Evolutionary conservation across 805 yeast species (phyloP), one percentile per base, ranked within the genome.

Genomic region (Starmerella sirachaensis): DNA sequence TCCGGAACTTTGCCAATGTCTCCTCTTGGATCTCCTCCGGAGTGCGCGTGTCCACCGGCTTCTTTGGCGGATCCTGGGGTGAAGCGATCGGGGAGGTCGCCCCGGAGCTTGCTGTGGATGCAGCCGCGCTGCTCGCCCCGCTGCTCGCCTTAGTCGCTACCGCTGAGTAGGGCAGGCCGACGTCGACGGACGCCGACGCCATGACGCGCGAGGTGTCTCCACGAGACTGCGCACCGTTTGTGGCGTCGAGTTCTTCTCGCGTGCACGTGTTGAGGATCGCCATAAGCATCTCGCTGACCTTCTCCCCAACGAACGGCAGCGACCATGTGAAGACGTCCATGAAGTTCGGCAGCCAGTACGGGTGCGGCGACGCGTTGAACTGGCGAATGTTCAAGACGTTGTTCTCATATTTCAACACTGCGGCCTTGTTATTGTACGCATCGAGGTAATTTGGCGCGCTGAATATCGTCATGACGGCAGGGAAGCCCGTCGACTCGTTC

Each of bases 251-350:
- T 59, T 88, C 98, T 55, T 88, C 95, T 54, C 86, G 93, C 0
- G 96, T 81, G 63, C 98, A 88, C 40, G 91, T 82, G 58, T 88
- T 88, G 56, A 91, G 68, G 27, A 88, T 81, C 1, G 91, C 73
- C 17, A 84, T 80, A 54, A 88, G 68, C 79, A 88, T 86, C 56
- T 91, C 97, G 11, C 94, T 82, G 38, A 86, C 81, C 55, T 91
- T 83, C 57, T 88, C 95, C 16, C 96, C 97, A 18, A 91, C 96
- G 64, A 91, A 88, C 6, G 97, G 98, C 40, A 88, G 65, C 2
- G 95, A 82, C 97, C 97, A 91, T 9, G 94, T 79, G 59, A 88
- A 88, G 6, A 88, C 94, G 58, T 91, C 96, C 93, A 86, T 84
- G 52, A 86, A 83, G 58, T 85, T 85, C 6, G 97, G 97, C 49